A percentile compares a stretch with the other conserved stretches of the same genome.
Conservation (phyloP, 768 basidiomycete genomes). For the Obba rivulosa region DNA sequence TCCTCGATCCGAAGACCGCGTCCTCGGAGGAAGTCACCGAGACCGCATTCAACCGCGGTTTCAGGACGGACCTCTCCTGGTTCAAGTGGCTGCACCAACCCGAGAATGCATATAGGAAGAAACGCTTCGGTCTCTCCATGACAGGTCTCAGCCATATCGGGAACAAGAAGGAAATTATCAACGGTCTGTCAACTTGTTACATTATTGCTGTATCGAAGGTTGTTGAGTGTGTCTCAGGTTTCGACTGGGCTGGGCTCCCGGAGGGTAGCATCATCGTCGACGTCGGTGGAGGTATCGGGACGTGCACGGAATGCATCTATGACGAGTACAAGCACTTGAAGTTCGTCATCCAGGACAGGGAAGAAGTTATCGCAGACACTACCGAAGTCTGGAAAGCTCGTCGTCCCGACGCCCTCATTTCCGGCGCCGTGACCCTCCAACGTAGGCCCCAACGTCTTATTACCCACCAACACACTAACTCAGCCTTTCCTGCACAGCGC, state of each 20-base stretch:
- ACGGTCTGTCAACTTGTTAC: slow-evolving; percentile 7
- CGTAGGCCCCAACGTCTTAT: slow-evolving; percentile 9
- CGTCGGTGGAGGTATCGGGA: slow-evolving; percentile 28
- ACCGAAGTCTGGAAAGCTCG: slow-evolving; percentile 20
- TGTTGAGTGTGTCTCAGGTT: slow-evolving; percentile 16
- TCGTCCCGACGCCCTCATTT: slow-evolving; percentile 16
- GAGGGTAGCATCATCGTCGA: slow-evolving; percentile 23
- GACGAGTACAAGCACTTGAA: slow-evolving; percentile 17
- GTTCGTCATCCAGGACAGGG: slow-evolving; percentile 26
- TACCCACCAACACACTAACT: no score
- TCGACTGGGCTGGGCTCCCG: slow-evolving; percentile 20
- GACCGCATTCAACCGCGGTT: no score
- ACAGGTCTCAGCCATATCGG: slow-evolving; percentile 11
- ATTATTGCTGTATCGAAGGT: no score
- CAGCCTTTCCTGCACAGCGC: slow-evolving; percentile 2
- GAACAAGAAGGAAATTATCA: slow-evolving; percentile 9
- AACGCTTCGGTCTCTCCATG: slow-evolving; percentile 19
- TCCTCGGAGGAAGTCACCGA: slow-evolving; percentile 1
- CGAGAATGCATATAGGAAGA: slow-evolving; percentile 4
- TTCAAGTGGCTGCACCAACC: slow-evolving; percentile 6
- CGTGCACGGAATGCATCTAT: slow-evolving; percentile 17
- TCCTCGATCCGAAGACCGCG: slow-evolving; percentile 17
- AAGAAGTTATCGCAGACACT: slow-evolving; percentile 18
- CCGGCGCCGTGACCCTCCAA: slow-evolving; percentile 19
- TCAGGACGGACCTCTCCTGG: no score